phyloP scores from a whole-genome alignment of 225 moss, liverwort and hornwort species.

The Polytrichum formosum region DNA sequence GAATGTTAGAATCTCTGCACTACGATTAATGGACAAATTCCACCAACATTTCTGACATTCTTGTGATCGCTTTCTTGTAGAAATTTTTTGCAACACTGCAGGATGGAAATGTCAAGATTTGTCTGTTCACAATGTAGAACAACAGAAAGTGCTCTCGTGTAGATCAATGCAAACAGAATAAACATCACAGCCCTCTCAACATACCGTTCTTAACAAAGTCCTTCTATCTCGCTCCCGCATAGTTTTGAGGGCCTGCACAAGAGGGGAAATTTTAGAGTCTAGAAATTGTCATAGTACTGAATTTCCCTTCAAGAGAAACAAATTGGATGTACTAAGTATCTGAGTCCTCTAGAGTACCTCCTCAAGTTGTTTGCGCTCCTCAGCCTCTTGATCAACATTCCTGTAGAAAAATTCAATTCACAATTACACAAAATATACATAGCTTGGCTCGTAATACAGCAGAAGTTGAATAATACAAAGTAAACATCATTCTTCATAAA shows the following conservation, averaged over 20 bases:
- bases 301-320: no score
- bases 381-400: conserved; percentile 53
- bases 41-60: background rate
- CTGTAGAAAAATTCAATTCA: conserved; percentile 17
- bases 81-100: background rate
- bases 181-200: conserved; percentile 3
- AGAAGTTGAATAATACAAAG: no score
- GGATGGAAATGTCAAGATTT: background rate
- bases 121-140: background rate
- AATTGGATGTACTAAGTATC: no score
- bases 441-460: background rate
- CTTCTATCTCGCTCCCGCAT: conserved; percentile 63
- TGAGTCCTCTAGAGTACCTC: conserved; percentile 24
- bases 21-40: background rate
- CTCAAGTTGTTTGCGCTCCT: conserved; percentile 53
- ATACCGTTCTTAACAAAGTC: conserved; percentile 51
- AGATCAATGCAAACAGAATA: background rate
- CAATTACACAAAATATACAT: background rate
- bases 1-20: background rate
- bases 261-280: conserved; percentile 7
- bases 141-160: background rate
- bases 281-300: background rate
- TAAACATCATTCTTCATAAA: background rate
- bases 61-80: background rate
- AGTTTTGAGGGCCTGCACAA: conserved; percentile 44